Evolutionary conservation across 139 green algal species (phyloP).

Genomic region (Parachlorella kessleri): DNA sequence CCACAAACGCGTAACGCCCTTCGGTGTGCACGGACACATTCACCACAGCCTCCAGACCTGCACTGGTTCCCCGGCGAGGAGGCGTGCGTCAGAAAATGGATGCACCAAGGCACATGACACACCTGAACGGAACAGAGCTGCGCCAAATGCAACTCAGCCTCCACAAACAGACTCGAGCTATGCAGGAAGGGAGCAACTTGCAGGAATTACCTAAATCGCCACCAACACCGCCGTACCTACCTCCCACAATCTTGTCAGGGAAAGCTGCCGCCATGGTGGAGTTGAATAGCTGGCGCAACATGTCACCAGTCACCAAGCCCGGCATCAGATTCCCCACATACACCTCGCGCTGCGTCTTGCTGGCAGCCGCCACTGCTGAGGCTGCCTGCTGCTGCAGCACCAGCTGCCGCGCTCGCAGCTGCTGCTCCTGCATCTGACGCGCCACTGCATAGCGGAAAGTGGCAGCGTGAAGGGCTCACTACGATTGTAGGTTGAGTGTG

Average conservation of each 20-base stretch:
- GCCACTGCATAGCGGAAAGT: conserved; percentile 30
- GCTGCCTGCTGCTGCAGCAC: conserved; percentile 85
- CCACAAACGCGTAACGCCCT: conserved; percentile 85
- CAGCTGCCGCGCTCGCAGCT: conserved; percentile 74
- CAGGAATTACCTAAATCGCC: too few species aligned
- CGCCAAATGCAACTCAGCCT: too few species aligned
- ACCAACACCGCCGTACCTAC: conserved; percentile 8
- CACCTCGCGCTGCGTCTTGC: conserved; percentile 82
- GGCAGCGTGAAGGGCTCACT: too few species aligned
- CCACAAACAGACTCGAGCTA: too few species aligned
- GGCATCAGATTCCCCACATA: conserved; percentile 82
- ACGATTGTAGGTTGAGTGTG: too few species aligned
- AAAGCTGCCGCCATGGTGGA: conserved; percentile 72
- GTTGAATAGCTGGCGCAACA: conserved; percentile 82
- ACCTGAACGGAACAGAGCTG: too few species aligned
- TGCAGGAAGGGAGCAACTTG: too few species aligned
- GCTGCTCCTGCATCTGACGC: conserved; percentile 80
- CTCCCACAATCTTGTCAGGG: conserved; percentile 38
- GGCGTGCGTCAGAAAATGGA: background rate
- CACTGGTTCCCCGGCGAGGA: background rate
- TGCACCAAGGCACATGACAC: background rate
- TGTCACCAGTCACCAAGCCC: conserved; percentile 68
- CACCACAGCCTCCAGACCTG: conserved; percentile 72
- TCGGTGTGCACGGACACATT: conserved; percentile 60
- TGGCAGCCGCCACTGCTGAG: conserved; percentile 61